Evolutionary conservation across 2,329 filamentous ascomycete genomes (phyloP), one percentile per base, ranked within the genome.

Genomic region (Chalaropsis thielavioides): DNA sequence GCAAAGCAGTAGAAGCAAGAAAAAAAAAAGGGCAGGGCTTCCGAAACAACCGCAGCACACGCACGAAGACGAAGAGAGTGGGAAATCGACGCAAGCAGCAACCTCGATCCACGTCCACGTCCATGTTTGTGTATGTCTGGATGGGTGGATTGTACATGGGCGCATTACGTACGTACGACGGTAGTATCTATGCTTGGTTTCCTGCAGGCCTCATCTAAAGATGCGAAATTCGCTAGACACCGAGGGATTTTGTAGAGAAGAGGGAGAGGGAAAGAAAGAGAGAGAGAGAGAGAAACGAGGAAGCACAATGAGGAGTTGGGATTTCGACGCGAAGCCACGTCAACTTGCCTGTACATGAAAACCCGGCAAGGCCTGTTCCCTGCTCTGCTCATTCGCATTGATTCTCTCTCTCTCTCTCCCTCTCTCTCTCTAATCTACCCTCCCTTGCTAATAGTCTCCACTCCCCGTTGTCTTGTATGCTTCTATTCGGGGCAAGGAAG

Each of bases 281-380:
- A 56, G 51, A 31, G 27, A 35, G 51, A 35, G 22, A 35, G 51
- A 56, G 31, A n/a, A 27, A 56, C 17, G 51, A 27, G 51, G n/a
- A 27, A 56, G 27, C 17, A 17, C n/a, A 35, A 35, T 17, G 17
- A 38, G 51, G 15, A 56, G 51, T 8, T 38, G 51, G 51, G 51
- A 56, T 56, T 56, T 35, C 51, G 31, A 56, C 51, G 27, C 51
- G 51, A 56, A 56, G 51, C 51, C 51, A 56, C 51, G 51, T 56
- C 51, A 56, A 56, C 51, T 31, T 56, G 51, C 24, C 51, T 56
- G 11, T 8, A 56, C 51, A 56, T 35, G 51, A 27, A 35, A 35
- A 38, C 51, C 27, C 51, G 51, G 22, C 11, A 35, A 35, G 51
- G 51, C 51, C 51, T 56, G 51, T 56, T 56, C 51, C 51, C 51